phyloP scores from a whole-genome alignment of 805 yeast species.

The Starmerella davenportii region DNA sequence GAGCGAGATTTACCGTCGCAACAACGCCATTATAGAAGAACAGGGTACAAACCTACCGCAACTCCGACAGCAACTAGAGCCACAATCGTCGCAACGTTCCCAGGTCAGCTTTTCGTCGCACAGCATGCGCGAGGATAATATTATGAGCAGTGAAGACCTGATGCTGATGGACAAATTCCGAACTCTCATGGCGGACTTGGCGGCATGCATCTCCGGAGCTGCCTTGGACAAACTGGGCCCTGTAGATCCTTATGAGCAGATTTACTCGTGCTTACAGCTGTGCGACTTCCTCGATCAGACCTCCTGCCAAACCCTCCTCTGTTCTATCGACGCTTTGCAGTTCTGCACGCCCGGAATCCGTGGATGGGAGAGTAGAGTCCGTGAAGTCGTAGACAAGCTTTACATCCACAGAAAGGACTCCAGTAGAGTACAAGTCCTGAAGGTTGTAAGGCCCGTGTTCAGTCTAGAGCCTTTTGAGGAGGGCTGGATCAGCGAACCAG shows the following conservation, averaged over 20 bases:
- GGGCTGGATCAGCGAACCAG: slow-evolving; percentile 8
- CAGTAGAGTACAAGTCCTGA: slow-evolving; percentile 18
- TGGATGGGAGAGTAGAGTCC: slow-evolving; percentile 35
- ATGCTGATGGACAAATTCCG: background rate
- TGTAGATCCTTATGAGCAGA: slow-evolving; percentile 3
- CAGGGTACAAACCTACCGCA: background rate
- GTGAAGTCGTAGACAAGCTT: slow-evolving; percentile 30
- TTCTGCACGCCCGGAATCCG: slow-evolving; percentile 37
- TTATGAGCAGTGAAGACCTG: background rate
- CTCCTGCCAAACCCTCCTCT: slow-evolving; percentile 30
- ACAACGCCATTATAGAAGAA: background rate
- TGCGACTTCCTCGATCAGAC: slow-evolving; percentile 25
- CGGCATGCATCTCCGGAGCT: background rate
- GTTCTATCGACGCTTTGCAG: slow-evolving; percentile 31
- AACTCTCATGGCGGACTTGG: background rate
- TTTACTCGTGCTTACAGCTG: slow-evolving; percentile 15
- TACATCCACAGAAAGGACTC: slow-evolving; percentile 19
- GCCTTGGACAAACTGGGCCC: background rate
- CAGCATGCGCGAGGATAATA: background rate
- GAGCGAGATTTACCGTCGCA: background rate
- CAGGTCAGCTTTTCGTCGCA: background rate
- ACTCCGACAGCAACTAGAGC: background rate
- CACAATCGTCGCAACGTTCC: background rate
- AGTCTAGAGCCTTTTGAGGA: slow-evolving; percentile 8
- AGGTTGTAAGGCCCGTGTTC: slow-evolving; percentile 12